phyloP scores from a whole-genome alignment of 2,329 filamentous ascomycete species.

The Thermothelomyces thermophilus region DNA sequence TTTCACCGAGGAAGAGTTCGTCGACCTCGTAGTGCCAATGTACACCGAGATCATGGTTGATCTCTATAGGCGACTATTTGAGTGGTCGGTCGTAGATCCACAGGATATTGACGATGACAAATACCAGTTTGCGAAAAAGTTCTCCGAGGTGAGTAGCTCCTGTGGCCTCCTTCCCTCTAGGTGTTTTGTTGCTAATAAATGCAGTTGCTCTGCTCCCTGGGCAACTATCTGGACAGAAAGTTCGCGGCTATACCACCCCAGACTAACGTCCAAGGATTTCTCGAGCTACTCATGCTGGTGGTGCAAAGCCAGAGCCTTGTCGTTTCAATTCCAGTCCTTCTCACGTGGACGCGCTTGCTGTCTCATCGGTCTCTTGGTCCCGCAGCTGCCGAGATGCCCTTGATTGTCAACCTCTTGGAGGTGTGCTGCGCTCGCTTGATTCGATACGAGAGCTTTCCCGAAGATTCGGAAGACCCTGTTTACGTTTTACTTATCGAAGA shows the following conservation, averaged over 20 bases:
- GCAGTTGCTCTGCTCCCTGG: conserved; percentile 78
- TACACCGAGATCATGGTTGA: conserved; percentile 65
- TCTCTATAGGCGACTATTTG: conserved; percentile 66
- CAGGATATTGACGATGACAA: conserved; percentile 85
- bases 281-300: conserved; percentile 72
- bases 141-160: conserved; percentile 65
- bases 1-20: conserved; percentile 71
- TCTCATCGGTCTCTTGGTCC: conserved; percentile 61
- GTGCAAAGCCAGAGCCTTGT: conserved; percentile 81
- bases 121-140: conserved; percentile 87
- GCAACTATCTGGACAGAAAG: conserved; percentile 75
- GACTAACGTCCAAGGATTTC: conserved; percentile 63
- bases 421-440: conserved; percentile 77
- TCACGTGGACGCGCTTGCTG: conserved; percentile 81
- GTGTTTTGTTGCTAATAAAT: conserved; percentile 7
- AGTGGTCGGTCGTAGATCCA: conserved; percentile 72
- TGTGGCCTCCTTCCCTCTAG: background rate
- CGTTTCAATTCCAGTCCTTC: conserved; percentile 86
- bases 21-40: conserved; percentile 70
- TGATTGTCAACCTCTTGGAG: conserved; percentile 72
- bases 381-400: conserved; percentile 53
- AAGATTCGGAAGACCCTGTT: conserved; percentile 73
- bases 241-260: conserved; percentile 58
- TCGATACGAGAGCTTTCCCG: conserved; percentile 78
- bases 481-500: conserved; percentile 83